Evolutionary conservation across 106 monocot genomes (phyloP).

Genomic region (Allium cepa): DNA sequence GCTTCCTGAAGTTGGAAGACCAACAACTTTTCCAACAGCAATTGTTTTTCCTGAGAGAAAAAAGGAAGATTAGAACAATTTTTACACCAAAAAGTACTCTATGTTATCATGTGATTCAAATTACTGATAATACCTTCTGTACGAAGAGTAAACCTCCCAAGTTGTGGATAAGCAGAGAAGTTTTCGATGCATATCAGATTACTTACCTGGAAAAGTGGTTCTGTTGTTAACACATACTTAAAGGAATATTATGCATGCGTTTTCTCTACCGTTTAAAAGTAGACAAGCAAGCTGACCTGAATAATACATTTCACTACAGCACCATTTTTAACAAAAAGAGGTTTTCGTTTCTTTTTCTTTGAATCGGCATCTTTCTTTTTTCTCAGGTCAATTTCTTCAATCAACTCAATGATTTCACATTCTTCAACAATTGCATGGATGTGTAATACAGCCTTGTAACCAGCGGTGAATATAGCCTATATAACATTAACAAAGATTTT

Average conservation of each 20-base stretch:
- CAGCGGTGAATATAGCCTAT: slow-evolving; percentile 96
- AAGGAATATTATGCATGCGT: not conserved
- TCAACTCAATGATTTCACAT: slow-evolving; percentile 88
- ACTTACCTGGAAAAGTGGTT: slow-evolving; percentile 47
- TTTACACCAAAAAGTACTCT: not conserved
- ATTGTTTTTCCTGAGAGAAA: slow-evolving; percentile 77
- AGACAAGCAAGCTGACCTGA: slow-evolving; percentile 38
- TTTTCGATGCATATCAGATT: slow-evolving; percentile 93
- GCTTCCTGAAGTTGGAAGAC: slow-evolving; percentile 51
- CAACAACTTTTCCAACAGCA: slow-evolving; percentile 87
- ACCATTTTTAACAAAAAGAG: slow-evolving; percentile 92
- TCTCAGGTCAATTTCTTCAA: slow-evolving; percentile 86
- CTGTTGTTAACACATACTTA: not conserved
- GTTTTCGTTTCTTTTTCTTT: slow-evolving; percentile 85
- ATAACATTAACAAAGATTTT: not conserved
- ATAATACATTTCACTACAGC: slow-evolving; percentile 85
- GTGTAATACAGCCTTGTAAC: slow-evolving; percentile 90
- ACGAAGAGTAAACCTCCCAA: slow-evolving; percentile 92
- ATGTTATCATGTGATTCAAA: not conserved
- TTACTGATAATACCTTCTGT: slow-evolving; percentile 59
- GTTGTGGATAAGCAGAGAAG: slow-evolving; percentile 74
- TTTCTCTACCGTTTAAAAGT: not conserved
- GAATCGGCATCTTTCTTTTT: slow-evolving; percentile 77
- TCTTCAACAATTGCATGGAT: slow-evolving; percentile 93
- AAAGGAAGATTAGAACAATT: not conserved